Base-by-base conservation (phyloP, 148 eudicot species). In the Dianthus caryophyllus region DNA sequence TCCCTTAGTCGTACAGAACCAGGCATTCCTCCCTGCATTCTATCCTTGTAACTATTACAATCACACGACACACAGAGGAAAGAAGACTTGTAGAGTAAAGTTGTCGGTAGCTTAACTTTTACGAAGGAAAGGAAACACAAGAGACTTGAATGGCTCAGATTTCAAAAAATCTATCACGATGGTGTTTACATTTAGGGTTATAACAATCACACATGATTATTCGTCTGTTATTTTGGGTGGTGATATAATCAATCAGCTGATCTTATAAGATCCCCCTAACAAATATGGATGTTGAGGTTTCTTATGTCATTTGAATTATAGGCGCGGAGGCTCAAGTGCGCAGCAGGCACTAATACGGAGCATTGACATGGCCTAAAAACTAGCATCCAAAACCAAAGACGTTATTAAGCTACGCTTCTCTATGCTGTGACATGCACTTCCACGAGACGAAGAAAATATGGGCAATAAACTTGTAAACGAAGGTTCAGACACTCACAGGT, bases 11-110 rank as follows among this genome's bases (percentile, higher is more conserved):
- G 89, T 51, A 83, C 85, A 15, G 98, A 84, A 70, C 98, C 98
- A 41, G 98, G 98, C 98, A 94, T 94, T 64, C 98, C 98, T 68
- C 98, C 97, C 98, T 93, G 54, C 54, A 82, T 60, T 31, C 25
- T 9, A 48, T 33, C 36, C 18, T 12, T 63, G 58, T 64, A 58
- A 63, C 48, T 65, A 16, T 41, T 75, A 7, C 16, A 43, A 68
- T 55, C 27, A 24, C 65, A 22, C 24, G 18, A n/a, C n/a, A n/a
- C n/a, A n/a, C n/a, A n/a, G n/a, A n/a, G n/a, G n/a, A n/a, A n/a
- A n/a, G 9, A 2, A 61, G 12, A 61, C 1, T 5, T 21, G 24
- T 65, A 17, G 8, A 47, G 5, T 29, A 15, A n/a, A 48, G 24
- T 65, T n/a, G 27, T 62, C 66, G 29, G 7, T 29, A 56, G 18